Percentiles rank a stretch among this genome's conserved stretches.
These are phyloP conservation scores for Solanum pimpinellifolium DNA, from an alignment of 257 asterid genomes.

Conservation along the genomic window DNA sequence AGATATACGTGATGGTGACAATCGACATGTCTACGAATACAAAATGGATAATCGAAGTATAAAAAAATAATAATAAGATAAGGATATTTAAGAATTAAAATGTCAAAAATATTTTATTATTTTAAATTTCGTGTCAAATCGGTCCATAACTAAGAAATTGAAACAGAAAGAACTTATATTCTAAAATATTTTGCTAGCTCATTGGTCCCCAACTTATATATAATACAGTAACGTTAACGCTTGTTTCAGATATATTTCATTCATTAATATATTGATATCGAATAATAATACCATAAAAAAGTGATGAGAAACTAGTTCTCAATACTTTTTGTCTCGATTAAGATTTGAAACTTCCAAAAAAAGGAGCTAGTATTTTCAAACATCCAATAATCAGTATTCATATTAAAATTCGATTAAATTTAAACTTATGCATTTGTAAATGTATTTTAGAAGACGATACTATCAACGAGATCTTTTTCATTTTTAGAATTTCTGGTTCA, in stretches of 20 bases:
- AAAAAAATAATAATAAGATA: neutral
- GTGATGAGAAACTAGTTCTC: neutral
- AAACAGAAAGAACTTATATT: neutral
- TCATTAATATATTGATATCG: neutral
- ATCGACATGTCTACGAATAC: neutral
- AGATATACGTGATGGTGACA: neutral
- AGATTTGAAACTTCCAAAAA: neutral
- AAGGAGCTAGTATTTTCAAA: neutral
- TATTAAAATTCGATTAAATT: neutral
- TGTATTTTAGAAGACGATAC: fast-evolving
- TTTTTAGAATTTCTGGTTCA: neutral
- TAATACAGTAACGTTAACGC: neutral
- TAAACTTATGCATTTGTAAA: fast-evolving
- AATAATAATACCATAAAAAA: neutral
- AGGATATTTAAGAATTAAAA: neutral
- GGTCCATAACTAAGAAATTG: neutral
- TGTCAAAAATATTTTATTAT: neutral
- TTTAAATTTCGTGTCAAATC: neutral
- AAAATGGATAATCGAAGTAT: neutral
- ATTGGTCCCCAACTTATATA: neutral
- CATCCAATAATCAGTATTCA: fast-evolving
- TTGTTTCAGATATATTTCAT: neutral
- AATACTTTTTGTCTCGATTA: neutral
- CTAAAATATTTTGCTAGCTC: neutral
- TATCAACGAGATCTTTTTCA: too few relatives aligned